Percentiles rank a stretch among this genome's conserved stretches.
Conservation (phyloP, 805 yeast genomes). For the Cyberlindnera americana region DNA sequence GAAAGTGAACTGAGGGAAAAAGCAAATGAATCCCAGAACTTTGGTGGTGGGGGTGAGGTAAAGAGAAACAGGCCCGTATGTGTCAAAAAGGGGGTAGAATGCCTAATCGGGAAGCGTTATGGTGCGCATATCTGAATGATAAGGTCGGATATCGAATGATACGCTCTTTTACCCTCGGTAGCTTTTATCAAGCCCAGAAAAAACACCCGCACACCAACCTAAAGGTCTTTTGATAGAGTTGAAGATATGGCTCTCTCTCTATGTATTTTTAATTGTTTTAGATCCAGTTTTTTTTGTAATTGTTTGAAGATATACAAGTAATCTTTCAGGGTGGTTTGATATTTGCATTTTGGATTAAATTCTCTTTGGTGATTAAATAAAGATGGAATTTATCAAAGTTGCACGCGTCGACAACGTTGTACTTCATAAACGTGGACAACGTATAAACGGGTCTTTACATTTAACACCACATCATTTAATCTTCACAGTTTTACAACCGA, state of each 20-base stretch:
- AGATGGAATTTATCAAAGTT: conserved; percentile 27
- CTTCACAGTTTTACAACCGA: conserved; percentile 38
- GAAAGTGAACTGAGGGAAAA: too few relatives aligned
- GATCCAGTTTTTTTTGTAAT: too few relatives aligned
- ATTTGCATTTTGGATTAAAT: too few relatives aligned
- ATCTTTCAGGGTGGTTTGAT: too few relatives aligned
- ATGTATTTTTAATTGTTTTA: too few relatives aligned
- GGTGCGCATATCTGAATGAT: conserved; percentile 4
- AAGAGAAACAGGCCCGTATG: background rate
- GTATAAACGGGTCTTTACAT: conserved; percentile 58
- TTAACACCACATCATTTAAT: conserved; percentile 75
- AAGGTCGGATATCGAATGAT: conserved; percentile 4
- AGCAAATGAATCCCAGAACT: too few relatives aligned
- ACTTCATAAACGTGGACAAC: conserved; percentile 54
- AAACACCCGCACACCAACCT: conserved; percentile 4
- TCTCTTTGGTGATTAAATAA: too few relatives aligned
- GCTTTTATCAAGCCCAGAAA: background rate
- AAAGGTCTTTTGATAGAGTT: too few relatives aligned
- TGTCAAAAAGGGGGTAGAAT: background rate
- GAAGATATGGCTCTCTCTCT: too few relatives aligned
- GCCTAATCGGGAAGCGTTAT: conserved; percentile 4
- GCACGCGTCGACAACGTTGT: conserved; percentile 45
- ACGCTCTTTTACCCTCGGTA: too few relatives aligned
- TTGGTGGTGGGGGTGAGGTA: background rate
- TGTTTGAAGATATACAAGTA: too few relatives aligned